These are phyloP conservation scores for Parathielavia hyrcaniae DNA, from an alignment of 495 filamentous ascomycete genomes.

Conservation along the genomic window DNA sequence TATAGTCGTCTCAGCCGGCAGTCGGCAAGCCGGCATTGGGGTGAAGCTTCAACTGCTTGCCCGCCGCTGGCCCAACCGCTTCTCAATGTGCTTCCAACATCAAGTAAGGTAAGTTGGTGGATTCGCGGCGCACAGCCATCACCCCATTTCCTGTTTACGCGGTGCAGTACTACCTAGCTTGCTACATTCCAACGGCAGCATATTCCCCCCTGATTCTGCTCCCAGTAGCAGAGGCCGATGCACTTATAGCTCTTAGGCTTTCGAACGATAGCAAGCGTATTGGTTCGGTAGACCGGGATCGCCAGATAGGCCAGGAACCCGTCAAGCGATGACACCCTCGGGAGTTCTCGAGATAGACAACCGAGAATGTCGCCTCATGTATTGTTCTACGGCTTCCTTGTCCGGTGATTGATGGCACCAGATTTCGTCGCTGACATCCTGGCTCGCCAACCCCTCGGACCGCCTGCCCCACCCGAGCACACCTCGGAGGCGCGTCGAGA, in stretches of 20 bases:
- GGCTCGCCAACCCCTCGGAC: conserved; percentile 31
- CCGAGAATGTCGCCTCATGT: conserved; percentile 12
- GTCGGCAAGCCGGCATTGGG: conserved; percentile 22
- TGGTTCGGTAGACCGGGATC: conserved; percentile 25
- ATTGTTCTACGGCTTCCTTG: conserved; percentile 27
- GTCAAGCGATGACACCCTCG: conserved; percentile 11
- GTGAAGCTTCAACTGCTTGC: conserved; percentile 14
- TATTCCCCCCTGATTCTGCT: conserved; percentile 12
- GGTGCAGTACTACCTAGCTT: conserved; percentile 1
- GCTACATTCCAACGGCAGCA: conserved; percentile 1
- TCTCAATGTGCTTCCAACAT: background rate
- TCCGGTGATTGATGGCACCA: conserved; percentile 46
- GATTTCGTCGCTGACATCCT: conserved; percentile 39
- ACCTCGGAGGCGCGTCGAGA: conserved; percentile 34
- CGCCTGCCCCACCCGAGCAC: conserved; percentile 27
- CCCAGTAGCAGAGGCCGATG: conserved; percentile 7
- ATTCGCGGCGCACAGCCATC: background rate
- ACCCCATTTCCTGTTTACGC: background rate
- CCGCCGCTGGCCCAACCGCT: background rate
- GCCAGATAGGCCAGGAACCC: conserved; percentile 15
- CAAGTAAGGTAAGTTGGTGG: background rate
- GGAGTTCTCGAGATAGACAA: background rate
- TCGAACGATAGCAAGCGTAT: background rate
- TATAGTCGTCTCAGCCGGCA: conserved; percentile 30
- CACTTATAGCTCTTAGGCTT: conserved; percentile 1